Conservation (phyloP, 495 filamentous ascomycete species). For the Massariosphaeria phaeospora region DNA sequence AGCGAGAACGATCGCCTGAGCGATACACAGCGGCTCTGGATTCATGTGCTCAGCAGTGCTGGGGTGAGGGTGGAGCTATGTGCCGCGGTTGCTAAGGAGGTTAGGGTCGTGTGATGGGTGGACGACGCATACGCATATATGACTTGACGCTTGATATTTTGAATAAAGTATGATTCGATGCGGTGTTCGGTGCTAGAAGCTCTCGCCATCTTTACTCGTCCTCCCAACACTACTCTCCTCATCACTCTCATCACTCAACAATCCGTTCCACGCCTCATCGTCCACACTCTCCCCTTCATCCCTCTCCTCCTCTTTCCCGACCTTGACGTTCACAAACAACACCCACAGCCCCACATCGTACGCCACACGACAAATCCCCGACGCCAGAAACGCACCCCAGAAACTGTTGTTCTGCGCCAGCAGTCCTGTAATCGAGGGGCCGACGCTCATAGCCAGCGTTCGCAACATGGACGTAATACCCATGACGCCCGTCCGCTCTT, state of each 20-base stretch:
- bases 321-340: slow-evolving; percentile 24
- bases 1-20: slow-evolving; percentile 92
- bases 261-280: slow-evolving; percentile 14
- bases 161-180: too few relatives aligned
- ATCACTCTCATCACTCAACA: slow-evolving; percentile 18
- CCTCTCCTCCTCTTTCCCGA: not conserved
- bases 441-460: slow-evolving; percentile 43
- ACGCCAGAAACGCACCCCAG: slow-evolving; percentile 66
- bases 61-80: slow-evolving; percentile 85
- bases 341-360: slow-evolving; percentile 53
- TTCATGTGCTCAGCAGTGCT: slow-evolving; percentile 80
- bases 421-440: slow-evolving; percentile 66
- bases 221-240: slow-evolving; percentile 1
- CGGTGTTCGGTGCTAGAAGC: too few relatives aligned
- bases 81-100: slow-evolving; percentile 76
- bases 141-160: too few relatives aligned
- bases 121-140: too few relatives aligned
- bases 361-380: slow-evolving; percentile 60
- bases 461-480: slow-evolving; percentile 38
- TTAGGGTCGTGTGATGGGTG: slow-evolving; percentile 39
- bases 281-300: slow-evolving; percentile 6
- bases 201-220: too few relatives aligned
- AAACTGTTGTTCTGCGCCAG: slow-evolving; percentile 58
- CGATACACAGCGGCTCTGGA: slow-evolving; percentile 95
- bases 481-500: slow-evolving; percentile 66